Evolutionary conservation across 2,329 filamentous ascomycete genomes (phyloP).

Genomic region (Graphilbum ipis-grandicollis): DNA sequence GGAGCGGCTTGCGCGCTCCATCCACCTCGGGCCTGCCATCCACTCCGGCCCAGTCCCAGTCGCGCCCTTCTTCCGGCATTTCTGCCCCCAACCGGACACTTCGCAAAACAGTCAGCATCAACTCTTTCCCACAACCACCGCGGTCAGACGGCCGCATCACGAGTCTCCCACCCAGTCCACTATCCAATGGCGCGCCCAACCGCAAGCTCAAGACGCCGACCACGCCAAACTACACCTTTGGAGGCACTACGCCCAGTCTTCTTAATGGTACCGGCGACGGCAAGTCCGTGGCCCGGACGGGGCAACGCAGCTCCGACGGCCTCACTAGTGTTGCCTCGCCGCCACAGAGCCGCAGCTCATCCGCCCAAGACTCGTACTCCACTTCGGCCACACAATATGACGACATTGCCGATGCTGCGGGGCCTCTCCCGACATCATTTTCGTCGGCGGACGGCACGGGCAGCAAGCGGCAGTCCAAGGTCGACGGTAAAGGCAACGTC

Average conservation of each 20-base stretch:
- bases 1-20: conserved; percentile 8
- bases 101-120: conserved; percentile 82
- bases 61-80: conserved; percentile 35
- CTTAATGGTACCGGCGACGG: conserved; percentile 65
- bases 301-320: conserved; percentile 53
- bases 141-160: conserved; percentile 40
- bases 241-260: conserved; percentile 47
- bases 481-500: conserved; percentile 81
- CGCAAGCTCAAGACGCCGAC: conserved; percentile 40
- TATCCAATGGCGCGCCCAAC: conserved; percentile 32
- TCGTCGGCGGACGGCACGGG: no score
- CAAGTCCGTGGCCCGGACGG: conserved; percentile 49
- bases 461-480: conserved; percentile 33
- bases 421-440: no score
- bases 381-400: conserved; percentile 83
- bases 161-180: conserved; percentile 45
- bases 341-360: conserved; percentile 78
- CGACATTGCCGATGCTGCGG: conserved; percentile 53
- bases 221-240: conserved; percentile 32
- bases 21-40: conserved; percentile 13
- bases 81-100: conserved; percentile 50
- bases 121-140: conserved; percentile 82
- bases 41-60: conserved; percentile 35
- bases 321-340: conserved; percentile 65
- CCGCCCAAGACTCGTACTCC: conserved; percentile 80